A percentile compares a stretch with the other conserved stretches of the same genome.
These are phyloP conservation scores for Citrus reticulata DNA, from an alignment of 345 rosid genomes.

Conservation along the genomic window DNA sequence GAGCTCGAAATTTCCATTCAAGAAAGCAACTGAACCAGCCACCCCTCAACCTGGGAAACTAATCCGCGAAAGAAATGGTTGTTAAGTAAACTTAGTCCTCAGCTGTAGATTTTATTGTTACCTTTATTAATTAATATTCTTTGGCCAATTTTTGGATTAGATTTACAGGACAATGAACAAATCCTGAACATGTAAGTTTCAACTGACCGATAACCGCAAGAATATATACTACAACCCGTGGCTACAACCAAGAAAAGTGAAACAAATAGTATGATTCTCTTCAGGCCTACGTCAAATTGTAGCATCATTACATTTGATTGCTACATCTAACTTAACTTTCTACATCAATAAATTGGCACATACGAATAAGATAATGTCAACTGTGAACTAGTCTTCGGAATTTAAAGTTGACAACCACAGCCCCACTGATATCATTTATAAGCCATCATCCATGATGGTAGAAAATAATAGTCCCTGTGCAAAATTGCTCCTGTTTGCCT, in stretches of 20 bases:
- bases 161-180: neutral
- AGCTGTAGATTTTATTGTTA: slow-evolving; percentile 2
- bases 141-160: neutral
- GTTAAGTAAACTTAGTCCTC: slow-evolving; percentile 66
- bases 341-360: neutral
- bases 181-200: neutral
- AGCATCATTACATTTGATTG: neutral
- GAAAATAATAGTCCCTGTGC: slow-evolving; percentile 64
- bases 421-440: slow-evolving; percentile 23
- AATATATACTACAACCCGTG: neutral
- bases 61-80: slow-evolving; percentile 78
- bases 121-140: neutral
- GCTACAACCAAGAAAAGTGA: no score
- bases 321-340: slow-evolving; percentile 11
- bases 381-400: neutral
- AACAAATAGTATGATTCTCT: neutral
- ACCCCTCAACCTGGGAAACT: neutral
- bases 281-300: neutral
- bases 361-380: neutral
- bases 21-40: no score
- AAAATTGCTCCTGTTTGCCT: slow-evolving; percentile 57
- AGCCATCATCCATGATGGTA: slow-evolving; percentile 42
- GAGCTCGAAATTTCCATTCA: no score
- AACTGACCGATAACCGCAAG: neutral
- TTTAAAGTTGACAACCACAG: neutral